A percentile compares a stretch with the other conserved stretches of the same genome.
phyloP scores from a whole-genome alignment of 768 basidiomycete species.

The Trametes villosa region DNA sequence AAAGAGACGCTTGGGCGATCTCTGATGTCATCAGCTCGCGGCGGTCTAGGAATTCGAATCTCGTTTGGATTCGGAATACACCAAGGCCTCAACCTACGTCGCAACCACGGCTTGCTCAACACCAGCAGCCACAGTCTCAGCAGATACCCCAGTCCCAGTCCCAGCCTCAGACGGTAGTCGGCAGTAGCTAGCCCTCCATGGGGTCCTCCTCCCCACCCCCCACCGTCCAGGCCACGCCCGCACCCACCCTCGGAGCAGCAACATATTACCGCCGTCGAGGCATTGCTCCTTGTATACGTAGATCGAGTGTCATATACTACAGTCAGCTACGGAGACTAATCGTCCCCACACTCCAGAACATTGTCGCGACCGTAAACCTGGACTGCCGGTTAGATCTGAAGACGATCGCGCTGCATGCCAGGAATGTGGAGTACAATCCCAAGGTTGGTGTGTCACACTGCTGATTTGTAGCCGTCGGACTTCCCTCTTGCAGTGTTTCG shows the following conservation, averaged over 20 bases:
- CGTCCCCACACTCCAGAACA: constrained; percentile 99
- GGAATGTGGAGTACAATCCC: constrained; percentile 99
- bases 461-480: constrained; percentile 58
- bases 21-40: too few species aligned
- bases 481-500: constrained; percentile 89
- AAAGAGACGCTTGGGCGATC: too few species aligned
- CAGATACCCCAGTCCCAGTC: constrained; percentile 32
- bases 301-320: too few species aligned
- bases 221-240: constrained; percentile 69
- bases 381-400: constrained; percentile 97
- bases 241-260: constrained; percentile 86
- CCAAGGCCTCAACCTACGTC: too few species aligned
- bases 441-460: constrained; percentile 80
- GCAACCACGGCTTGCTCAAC: constrained; percentile 24
- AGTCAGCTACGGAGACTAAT: too few species aligned
- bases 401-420: constrained; percentile 96
- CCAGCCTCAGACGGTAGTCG: constrained; percentile 29
- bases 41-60: too few species aligned
- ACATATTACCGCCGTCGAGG: constrained; percentile 95
- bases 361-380: constrained; percentile 97
- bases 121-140: constrained; percentile 27
- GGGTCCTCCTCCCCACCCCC: constrained; percentile 61
- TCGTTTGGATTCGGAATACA: too few species aligned
- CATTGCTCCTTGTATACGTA: too few species aligned
- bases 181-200: constrained; percentile 44